phyloP scores from a whole-genome alignment of 2,329 filamentous ascomycete genomes.

The Aspergillus puulaauensis region DNA sequence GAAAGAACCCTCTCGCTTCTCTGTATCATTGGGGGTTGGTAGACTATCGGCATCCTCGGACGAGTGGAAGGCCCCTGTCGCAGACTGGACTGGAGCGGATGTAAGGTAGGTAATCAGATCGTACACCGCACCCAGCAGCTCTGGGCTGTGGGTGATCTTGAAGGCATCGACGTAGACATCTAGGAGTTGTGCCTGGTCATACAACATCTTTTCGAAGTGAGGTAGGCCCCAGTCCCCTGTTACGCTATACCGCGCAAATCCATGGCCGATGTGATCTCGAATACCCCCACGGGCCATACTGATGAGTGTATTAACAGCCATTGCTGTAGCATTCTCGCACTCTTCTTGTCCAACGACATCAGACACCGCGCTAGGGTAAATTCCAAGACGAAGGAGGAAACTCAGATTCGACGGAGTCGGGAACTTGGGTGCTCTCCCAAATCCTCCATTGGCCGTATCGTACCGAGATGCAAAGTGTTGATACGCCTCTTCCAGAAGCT shows the following conservation, averaged over 20 bases:
- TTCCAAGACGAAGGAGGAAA: constrained; percentile 74
- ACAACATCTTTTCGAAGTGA: constrained; percentile 96
- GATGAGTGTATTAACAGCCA: constrained; percentile 77
- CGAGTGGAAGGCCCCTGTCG: constrained; percentile 75
- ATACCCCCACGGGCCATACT: constrained; percentile 73
- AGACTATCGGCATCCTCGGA: constrained; percentile 89
- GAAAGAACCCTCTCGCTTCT: constrained; percentile 88
- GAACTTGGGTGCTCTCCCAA: constrained; percentile 80
- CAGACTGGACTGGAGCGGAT: constrained; percentile 64
- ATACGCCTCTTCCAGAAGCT: constrained; percentile 87
- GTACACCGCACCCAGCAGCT: constrained; percentile 74
- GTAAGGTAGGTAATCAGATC: constrained; percentile 88
- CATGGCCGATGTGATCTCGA: constrained; percentile 73
- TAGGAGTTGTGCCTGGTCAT: constrained; percentile 85
- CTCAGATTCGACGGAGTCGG: constrained; percentile 81
- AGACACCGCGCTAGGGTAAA: constrained; percentile 69
- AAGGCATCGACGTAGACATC: constrained; percentile 85
- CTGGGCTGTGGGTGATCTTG: constrained; percentile 64
- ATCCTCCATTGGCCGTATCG: constrained; percentile 76
- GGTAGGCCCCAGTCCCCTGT: constrained; percentile 91
- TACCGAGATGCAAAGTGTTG: constrained; percentile 77
- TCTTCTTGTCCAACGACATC: constrained; percentile 87
- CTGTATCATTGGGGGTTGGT: constrained; percentile 69
- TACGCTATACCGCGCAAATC: constrained; percentile 82
- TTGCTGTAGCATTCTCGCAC: constrained; percentile 69